A percentile compares a stretch with the other conserved stretches of the same genome.
Conservation (phyloP, 345 rosid species). For the Eucalyptus globulus region DNA sequence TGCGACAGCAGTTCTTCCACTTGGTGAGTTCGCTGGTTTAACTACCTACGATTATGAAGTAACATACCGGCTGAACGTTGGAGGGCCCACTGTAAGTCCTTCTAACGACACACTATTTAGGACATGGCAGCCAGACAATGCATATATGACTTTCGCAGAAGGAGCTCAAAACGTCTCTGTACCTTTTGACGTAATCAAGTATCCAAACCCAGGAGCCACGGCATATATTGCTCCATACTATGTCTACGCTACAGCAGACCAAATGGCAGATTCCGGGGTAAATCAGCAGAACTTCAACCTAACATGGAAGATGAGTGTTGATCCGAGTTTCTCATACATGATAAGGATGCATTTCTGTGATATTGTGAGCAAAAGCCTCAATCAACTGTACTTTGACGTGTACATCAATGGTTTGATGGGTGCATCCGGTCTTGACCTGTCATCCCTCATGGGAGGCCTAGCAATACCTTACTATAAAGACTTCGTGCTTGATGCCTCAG, state of each 20-base stretch:
- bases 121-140: slow-evolving; percentile 51
- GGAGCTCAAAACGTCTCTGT: slow-evolving; percentile 28
- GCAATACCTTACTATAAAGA: slow-evolving; percentile 46
- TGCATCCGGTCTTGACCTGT: slow-evolving; percentile 36
- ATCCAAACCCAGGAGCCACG: slow-evolving; percentile 30
- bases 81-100: slow-evolving; percentile 43
- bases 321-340: slow-evolving; percentile 42
- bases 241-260: slow-evolving; percentile 43
- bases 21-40: slow-evolving; percentile 35
- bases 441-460: slow-evolving; percentile 24
- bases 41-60: slow-evolving; percentile 33
- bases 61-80: slow-evolving; percentile 54
- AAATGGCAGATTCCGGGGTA: slow-evolving; percentile 42
- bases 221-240: slow-evolving; percentile 34
- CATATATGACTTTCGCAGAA: slow-evolving; percentile 37
- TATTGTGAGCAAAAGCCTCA: slow-evolving; percentile 54
- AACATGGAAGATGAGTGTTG: slow-evolving; percentile 55
- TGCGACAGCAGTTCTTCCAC: slow-evolving; percentile 27
- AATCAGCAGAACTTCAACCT: slow-evolving; percentile 56
- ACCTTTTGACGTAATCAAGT: slow-evolving; percentile 23
- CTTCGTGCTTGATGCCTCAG: slow-evolving; percentile 39
- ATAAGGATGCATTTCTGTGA: slow-evolving; percentile 77
- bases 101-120: slow-evolving; percentile 49
- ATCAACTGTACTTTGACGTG: slow-evolving; percentile 52
- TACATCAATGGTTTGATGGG: slow-evolving; percentile 45